A percentile compares a stretch with the other conserved stretches of the same genome.
phyloP scores from a whole-genome alignment of 352 stramenopile species.

The Phytophthora melonis region DNA sequence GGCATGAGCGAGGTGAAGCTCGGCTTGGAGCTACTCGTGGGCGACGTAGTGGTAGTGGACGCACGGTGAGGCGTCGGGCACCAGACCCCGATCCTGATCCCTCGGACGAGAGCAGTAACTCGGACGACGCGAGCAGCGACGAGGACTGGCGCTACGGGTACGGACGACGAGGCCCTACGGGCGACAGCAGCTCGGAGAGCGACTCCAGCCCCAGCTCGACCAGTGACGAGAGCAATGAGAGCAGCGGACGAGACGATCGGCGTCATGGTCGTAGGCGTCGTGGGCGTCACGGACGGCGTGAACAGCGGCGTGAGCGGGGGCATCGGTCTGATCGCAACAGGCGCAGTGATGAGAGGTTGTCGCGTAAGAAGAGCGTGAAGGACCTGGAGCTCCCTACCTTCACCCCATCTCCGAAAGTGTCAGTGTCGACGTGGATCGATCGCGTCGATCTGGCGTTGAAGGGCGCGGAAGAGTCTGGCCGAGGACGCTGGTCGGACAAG shows the following conservation, averaged over 20 bases:
- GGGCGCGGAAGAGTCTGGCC: neutral
- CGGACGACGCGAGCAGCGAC: neutral
- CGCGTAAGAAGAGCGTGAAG: neutral
- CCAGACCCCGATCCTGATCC: neutral
- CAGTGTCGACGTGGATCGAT: conserved; percentile 8
- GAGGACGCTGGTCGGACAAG: too few relatives aligned
- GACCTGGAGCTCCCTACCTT: conserved; percentile 3
- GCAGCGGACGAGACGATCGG: too few relatives aligned
- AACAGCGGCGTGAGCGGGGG: neutral
- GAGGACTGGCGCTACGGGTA: neutral
- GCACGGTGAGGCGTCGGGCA: neutral
- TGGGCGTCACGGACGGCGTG: too few relatives aligned
- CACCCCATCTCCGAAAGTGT: conserved; percentile 2
- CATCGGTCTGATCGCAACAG: neutral
- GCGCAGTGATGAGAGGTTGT: neutral
- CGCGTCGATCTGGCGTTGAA: conserved; percentile 5
- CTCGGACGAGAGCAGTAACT: neutral
- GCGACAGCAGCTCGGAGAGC: neutral
- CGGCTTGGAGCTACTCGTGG: neutral
- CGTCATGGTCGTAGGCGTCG: too few relatives aligned
- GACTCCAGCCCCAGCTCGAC: too few relatives aligned
- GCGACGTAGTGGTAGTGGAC: neutral
- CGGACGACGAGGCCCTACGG: neutral
- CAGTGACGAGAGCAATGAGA: too few relatives aligned
- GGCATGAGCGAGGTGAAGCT: neutral